Evolutionary conservation across 176 grass and related monocot species (phyloP).

Genomic region (Bolboschoenus planiculmis): DNA sequence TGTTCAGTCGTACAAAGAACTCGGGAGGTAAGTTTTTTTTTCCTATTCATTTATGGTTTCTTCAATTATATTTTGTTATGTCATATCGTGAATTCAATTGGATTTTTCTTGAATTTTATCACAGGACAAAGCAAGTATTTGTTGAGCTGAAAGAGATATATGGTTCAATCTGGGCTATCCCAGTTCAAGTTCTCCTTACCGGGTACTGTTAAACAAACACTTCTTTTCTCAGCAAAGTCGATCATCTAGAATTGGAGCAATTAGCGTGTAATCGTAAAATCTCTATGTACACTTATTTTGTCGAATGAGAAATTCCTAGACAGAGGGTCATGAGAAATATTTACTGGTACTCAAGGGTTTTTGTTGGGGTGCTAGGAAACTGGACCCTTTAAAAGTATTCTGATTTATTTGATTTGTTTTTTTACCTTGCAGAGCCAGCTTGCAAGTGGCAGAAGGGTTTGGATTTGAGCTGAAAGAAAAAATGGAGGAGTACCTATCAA

Average conservation of each 20-base stretch:
- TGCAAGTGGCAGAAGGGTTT: conserved; percentile 16
- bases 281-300: not conserved
- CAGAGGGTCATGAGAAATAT: not conserved
- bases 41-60: conserved; percentile 10
- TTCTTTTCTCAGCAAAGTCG: not conserved
- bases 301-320: not conserved
- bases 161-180: conserved; percentile 20
- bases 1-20: conserved; percentile 35
- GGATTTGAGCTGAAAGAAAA: conserved; percentile 4
- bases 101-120: not conserved
- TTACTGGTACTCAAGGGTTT: not conserved
- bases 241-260: not conserved
- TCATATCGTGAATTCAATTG: not conserved
- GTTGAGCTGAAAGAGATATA: conserved; percentile 21
- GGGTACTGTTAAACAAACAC: not conserved
- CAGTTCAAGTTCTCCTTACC: conserved; percentile 16
- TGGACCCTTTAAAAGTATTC: not conserved
- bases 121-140: conserved; percentile 19
- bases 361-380: not conserved
- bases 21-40: conserved; percentile 24
- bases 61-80: not conserved
- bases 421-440: not conserved
- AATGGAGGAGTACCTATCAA: conserved; percentile 17
- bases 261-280: not conserved
- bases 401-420: not conserved